Conservation (phyloP, 805 yeast species). For the Torulaspora quercuum region DNA sequence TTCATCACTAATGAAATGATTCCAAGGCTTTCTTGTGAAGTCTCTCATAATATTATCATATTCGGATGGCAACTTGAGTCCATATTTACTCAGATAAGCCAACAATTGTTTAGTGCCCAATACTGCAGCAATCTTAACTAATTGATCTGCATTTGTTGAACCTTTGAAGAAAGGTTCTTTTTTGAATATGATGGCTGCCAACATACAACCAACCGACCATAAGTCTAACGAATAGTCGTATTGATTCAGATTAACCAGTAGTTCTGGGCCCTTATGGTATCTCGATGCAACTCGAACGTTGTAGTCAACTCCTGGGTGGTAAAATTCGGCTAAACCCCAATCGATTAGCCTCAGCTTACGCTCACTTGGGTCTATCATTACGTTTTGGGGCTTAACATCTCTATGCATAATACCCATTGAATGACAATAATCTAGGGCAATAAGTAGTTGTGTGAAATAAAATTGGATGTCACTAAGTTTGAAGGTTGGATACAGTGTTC, state of each 20-base stretch:
- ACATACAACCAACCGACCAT: conserved; percentile 91
- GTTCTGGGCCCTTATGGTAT: conserved; percentile 89
- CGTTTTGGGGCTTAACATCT: conserved; percentile 91
- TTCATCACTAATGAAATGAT: conserved; percentile 51
- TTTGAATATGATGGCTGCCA: conserved; percentile 83
- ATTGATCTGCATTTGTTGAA: conserved; percentile 83
- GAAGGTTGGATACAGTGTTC: conserved; percentile 80
- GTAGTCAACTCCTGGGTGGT: conserved; percentile 84
- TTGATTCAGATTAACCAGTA: conserved; percentile 73
- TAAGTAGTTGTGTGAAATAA: conserved; percentile 78
- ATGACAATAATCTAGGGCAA: conserved; percentile 83
- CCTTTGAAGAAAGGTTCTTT: conserved; percentile 94
- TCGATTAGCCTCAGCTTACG: conserved; percentile 72
- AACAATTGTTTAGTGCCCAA: conserved; percentile 78
- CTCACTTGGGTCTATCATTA: conserved; percentile 78
- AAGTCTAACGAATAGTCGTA: conserved; percentile 86
- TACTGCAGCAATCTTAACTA: conserved; percentile 84
- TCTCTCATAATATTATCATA: conserved; percentile 71
- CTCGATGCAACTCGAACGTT: conserved; percentile 91
- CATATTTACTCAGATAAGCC: conserved; percentile 64
- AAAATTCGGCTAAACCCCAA: conserved; percentile 94
- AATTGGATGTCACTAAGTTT: conserved; percentile 69
- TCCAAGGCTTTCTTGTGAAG: conserved; percentile 66
- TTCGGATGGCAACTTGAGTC: conserved; percentile 66
- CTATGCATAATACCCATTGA: conserved; percentile 94